Base-by-base conservation (phyloP, 2,329 filamentous ascomycete genomes). In the Acrocalymma vagum region DNA sequence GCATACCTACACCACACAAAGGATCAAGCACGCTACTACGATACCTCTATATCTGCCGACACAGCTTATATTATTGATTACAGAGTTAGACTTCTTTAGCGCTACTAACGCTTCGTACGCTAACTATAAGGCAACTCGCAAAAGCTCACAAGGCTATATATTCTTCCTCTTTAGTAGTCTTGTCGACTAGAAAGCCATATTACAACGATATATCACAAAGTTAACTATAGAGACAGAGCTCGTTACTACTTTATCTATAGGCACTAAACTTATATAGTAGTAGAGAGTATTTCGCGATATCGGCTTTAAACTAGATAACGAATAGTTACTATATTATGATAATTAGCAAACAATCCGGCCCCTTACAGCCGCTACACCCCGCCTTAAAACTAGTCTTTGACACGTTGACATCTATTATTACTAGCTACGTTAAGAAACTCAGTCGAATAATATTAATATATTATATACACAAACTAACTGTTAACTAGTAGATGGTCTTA, bases 151-250 rank as follows among this genome's bases (percentile, higher is more conserved):
- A 26, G 54, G 54, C 17, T 58, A 42, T 29, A 17, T 52, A 25
- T 53, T 59, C 35, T 20, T 30, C 9, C 45, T 59, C n/a, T 58
- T 45, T 22, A 29, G 36, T 10, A 30, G 34, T 7, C 38, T 32
- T 13, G 38, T 59, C 14, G 33, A 43, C 20, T 43, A 26, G 27
- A 43, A 43, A 30, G 27, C 40, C n/a, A 43, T 29, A 3, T 5
- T 43, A 16, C 28, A 43, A 29, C 22, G 28, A 14, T 32, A 11
- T 14, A 26, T 43, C 11, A 56, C 38, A 5, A 56, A 42, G 13
- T 51, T 35, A 11, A 54, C 36, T 6, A 57, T 35, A n/a, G 42
- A 57, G 27, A 42, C 48, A 9, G 41, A 53, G 16, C 37, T 51
- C 8, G 24, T 55, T 9, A 24, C 38, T 38, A 6, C 39, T 18